Evolutionary conservation across 306 rosid species (phyloP).

Genomic region (Lathyrus sativus): DNA sequence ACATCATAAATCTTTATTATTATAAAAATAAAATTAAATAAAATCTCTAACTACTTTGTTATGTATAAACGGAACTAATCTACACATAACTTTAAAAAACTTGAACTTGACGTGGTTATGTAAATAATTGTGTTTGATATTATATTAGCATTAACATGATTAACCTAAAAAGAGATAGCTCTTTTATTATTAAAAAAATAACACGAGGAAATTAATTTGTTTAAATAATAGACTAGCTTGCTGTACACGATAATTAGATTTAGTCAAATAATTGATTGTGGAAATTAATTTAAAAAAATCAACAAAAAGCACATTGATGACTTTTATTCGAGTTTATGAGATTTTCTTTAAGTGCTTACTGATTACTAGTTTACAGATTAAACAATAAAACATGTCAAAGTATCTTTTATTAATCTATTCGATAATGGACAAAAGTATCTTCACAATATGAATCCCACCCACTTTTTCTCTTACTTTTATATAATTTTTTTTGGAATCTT

Average conservation of each 20-base stretch:
- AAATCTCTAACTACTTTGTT: too few relatives aligned
- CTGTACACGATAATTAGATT: not conserved
- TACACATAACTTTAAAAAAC: too few relatives aligned
- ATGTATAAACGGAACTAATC: too few relatives aligned
- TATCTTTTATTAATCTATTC: conserved; percentile 25
- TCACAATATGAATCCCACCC: conserved; percentile 28
- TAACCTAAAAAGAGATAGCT: too few relatives aligned
- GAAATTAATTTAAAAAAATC: conserved; percentile 2
- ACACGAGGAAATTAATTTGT: too few relatives aligned
- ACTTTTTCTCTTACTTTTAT: not conserved
- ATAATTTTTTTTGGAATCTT: not conserved
- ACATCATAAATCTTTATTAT: too few relatives aligned
- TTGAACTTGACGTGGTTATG: too few relatives aligned
- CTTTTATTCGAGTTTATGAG: conserved; percentile 16
- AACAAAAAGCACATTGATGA: conserved; percentile 10
- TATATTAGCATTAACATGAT: too few relatives aligned
- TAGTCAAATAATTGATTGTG: not conserved
- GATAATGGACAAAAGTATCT: conserved; percentile 28
- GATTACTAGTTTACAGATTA: not conserved
- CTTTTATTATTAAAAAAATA: too few relatives aligned
- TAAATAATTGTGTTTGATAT: not conserved
- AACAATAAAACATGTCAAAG: not conserved
- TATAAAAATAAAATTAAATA: too few relatives aligned
- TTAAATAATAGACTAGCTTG: conserved; percentile 5
- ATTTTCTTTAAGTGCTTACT: conserved; percentile 7